Evolutionary conservation across 2,329 filamentous ascomycete species (phyloP), one percentile per base, ranked within the genome.

Genomic region (Paecilomyces sp.): DNA sequence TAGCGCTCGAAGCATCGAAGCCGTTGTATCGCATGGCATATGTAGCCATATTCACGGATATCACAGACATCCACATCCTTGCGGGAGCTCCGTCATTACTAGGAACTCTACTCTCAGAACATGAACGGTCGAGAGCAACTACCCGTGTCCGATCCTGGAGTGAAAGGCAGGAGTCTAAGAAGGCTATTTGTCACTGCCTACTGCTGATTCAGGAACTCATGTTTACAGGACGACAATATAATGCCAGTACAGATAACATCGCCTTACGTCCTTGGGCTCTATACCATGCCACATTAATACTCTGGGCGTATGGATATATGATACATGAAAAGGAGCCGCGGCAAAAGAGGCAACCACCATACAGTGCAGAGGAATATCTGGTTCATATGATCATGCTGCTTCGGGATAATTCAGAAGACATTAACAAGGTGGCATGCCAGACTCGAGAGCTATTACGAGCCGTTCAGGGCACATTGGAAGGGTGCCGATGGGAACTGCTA

Each of bases 31-130:
- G 63, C 3, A 69, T 70, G 62, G 66, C 68, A 3, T 66, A 68
- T 18, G 64, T 68, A 15, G 65, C 64, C 15, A 67, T 69, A 11
- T 64, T 68, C 56, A 66, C 65, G 18, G 62, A 68, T 54, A 63
- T 70, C n/a, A 66, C 64, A 57, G 67, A 70, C 57, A 66, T 70
- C 50, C 68, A 70, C 57, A 64, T 65, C 18, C 61, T 69, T 3
- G 66, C 66, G 2, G 66, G 66, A 8, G 66, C 67, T 6, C 66
- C 67, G 11, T 67, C 67, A 24, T 58, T 69, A 5, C 56, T 64
- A 2, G 63, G 65, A 18, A 68, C 58, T 61, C 50, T 58, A 11
- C 61, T 60, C 2, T 66, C 63, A 3, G 58, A 60, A 53, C 57
- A 63, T 36, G 67, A 66, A 33, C 59, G 64, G n/a, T 54, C 61